Conservation (phyloP, 1,139 yeast species). For the Casaregolazyma suthepensis region DNA sequence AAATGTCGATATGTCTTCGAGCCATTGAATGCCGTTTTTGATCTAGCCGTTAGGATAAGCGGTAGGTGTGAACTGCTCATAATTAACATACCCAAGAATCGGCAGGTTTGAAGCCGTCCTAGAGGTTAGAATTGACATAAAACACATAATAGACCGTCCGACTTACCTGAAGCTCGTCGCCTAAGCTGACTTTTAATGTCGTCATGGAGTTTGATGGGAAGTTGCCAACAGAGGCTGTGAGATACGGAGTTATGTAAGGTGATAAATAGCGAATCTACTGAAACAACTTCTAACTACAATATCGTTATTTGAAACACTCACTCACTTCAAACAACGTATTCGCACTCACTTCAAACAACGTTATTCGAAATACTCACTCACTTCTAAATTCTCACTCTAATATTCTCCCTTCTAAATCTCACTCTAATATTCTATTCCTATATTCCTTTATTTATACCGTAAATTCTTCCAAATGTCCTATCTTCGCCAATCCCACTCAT, state of each 20-base stretch:
- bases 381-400: no score
- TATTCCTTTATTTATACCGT: neutral
- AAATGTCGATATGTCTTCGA: constrained; percentile 72
- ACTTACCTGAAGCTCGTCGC: constrained; percentile 35
- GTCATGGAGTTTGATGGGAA: constrained; percentile 14
- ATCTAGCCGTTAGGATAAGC: constrained; percentile 30
- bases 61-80: neutral
- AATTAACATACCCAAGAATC: constrained; percentile 53
- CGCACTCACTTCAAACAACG: no score
- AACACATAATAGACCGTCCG: neutral
- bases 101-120: constrained; percentile 73
- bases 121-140: constrained; percentile 12
- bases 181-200: constrained; percentile 29
- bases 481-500: neutral
- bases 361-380: no score
- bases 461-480: neutral
- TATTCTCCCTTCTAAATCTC: no score
- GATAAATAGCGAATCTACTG: no score
- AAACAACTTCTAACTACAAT: no score
- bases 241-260: no score
- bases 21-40: constrained; percentile 64
- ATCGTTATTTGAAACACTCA: no score
- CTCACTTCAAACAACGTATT: no score
- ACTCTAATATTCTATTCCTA: no score
- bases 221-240: constrained; percentile 3